phyloP scores from a whole-genome alignment of 2,329 filamentous ascomycete species.

The Hymenoscyphus salicellus region DNA sequence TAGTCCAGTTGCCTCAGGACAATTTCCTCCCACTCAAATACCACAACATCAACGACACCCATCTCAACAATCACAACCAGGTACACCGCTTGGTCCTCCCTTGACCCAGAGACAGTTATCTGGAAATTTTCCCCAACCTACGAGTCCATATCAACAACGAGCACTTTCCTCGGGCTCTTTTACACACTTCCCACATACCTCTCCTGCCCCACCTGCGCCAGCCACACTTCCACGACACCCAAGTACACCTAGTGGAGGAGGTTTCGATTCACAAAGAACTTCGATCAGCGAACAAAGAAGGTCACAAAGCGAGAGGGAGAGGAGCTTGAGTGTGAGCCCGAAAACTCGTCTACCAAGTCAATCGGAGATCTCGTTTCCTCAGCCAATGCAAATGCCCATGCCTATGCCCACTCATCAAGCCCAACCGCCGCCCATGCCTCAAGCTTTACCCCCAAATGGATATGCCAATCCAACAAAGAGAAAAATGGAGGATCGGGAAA shows the following conservation, averaged over 20 bases:
- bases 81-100: slow-evolving; percentile 51
- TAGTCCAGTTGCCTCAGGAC: slow-evolving; percentile 44
- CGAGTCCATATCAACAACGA: slow-evolving; percentile 60
- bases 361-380: slow-evolving; percentile 20
- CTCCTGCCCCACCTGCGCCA: slow-evolving; percentile 39
- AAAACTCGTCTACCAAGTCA: slow-evolving; percentile 59
- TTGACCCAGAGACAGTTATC: slow-evolving; percentile 46
- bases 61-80: slow-evolving; percentile 35
- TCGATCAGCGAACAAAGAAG: slow-evolving; percentile 41
- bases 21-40: slow-evolving; percentile 13
- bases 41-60: slow-evolving; percentile 33
- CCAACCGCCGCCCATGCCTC: not conserved
- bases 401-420: not conserved
- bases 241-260: slow-evolving; percentile 39
- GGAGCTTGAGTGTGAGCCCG: slow-evolving; percentile 73
- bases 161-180: slow-evolving; percentile 33
- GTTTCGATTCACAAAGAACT: slow-evolving; percentile 49
- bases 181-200: slow-evolving; percentile 32
- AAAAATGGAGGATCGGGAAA: slow-evolving; percentile 33
- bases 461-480: slow-evolving; percentile 26
- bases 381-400: slow-evolving; percentile 14
- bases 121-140: slow-evolving; percentile 48
- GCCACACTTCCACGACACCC: slow-evolving; percentile 41
- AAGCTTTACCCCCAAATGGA: slow-evolving; percentile 17
- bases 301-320: slow-evolving; percentile 62